Percentiles rank a stretch among this genome's conserved stretches.
phyloP scores from a whole-genome alignment of 2,329 filamentous ascomycete genomes.

The Calonectria fujianensis region DNA sequence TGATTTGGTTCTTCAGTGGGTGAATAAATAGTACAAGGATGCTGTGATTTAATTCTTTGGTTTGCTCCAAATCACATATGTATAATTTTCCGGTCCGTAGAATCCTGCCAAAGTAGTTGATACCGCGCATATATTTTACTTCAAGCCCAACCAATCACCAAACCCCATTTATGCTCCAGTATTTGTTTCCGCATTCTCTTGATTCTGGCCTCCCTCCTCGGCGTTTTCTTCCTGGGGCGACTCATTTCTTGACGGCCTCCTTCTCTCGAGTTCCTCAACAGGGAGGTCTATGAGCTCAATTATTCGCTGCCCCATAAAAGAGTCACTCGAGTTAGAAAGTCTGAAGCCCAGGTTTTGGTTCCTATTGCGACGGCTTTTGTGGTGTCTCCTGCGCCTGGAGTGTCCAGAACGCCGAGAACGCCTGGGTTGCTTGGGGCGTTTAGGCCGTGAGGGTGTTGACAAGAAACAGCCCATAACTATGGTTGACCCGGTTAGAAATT shows the following conservation, averaged over 20 bases:
- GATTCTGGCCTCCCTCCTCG: background rate
- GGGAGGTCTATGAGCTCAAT: constrained; percentile 1
- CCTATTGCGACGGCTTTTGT: too few species aligned
- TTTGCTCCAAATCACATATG: background rate
- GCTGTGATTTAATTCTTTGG: background rate
- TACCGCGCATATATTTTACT: background rate
- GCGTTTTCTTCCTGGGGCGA: background rate
- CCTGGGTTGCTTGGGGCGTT: background rate
- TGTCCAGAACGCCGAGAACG: background rate
- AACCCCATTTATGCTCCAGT: background rate
- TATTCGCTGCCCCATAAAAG: constrained; percentile 8
- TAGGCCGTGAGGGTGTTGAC: background rate
- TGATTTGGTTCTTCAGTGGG: background rate
- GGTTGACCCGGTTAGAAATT: background rate
- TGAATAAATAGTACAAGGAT: background rate
- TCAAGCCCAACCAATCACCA: background rate
- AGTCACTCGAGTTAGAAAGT: constrained; percentile 15
- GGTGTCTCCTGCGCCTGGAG: background rate
- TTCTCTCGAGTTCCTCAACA: constrained; percentile 17
- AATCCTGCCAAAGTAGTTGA: background rate
- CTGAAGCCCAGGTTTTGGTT: background rate
- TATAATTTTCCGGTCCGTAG: background rate
- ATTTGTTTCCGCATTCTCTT: background rate
- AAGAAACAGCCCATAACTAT: background rate
- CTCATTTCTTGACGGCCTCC: background rate